phyloP scores from a whole-genome alignment of 148 eudicot genomes.

The Limonium bicolor region DNA sequence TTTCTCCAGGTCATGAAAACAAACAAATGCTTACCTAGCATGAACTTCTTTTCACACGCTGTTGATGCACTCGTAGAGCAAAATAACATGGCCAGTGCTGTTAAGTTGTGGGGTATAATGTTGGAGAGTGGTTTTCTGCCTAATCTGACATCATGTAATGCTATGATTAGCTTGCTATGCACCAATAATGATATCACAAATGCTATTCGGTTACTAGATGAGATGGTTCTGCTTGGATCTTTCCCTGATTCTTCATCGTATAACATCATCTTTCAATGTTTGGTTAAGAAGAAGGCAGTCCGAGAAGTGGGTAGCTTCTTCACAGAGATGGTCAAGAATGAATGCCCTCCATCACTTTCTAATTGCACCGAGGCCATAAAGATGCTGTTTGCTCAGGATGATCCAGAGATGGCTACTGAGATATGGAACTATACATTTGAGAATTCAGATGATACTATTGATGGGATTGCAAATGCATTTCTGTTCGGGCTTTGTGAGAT shows the following conservation, averaged over 20 bases:
- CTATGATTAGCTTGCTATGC: slow-evolving; percentile 61
- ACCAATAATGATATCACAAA: slow-evolving; percentile 40
- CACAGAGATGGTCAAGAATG: slow-evolving; percentile 68
- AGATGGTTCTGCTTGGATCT: slow-evolving; percentile 59
- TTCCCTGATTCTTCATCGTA: slow-evolving; percentile 61
- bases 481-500: slow-evolving; percentile 39
- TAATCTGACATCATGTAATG: slow-evolving; percentile 47
- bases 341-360: slow-evolving; percentile 36
- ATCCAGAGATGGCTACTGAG: slow-evolving; percentile 65
- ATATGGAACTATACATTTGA: slow-evolving; percentile 52
- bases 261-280: slow-evolving; percentile 59
- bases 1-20: slow-evolving; percentile 62
- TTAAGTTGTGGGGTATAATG: slow-evolving; percentile 71
- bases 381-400: slow-evolving; percentile 50
- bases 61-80: slow-evolving; percentile 53
- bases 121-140: slow-evolving; percentile 53
- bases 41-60: slow-evolving; percentile 63
- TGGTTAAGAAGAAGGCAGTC: slow-evolving; percentile 48
- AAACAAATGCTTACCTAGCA: slow-evolving; percentile 68
- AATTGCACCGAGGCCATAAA: slow-evolving; percentile 49
- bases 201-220: slow-evolving; percentile 62
- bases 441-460: slow-evolving; percentile 25
- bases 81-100: slow-evolving; percentile 43
- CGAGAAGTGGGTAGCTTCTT: slow-evolving; percentile 56
- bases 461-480: slow-evolving; percentile 48